Percentiles rank a stretch among this genome's conserved stretches.
These are phyloP conservation scores for Pleurozium schreberi DNA, from an alignment of 225 moss, liverwort and hornwort species.

Conservation along the genomic window DNA sequence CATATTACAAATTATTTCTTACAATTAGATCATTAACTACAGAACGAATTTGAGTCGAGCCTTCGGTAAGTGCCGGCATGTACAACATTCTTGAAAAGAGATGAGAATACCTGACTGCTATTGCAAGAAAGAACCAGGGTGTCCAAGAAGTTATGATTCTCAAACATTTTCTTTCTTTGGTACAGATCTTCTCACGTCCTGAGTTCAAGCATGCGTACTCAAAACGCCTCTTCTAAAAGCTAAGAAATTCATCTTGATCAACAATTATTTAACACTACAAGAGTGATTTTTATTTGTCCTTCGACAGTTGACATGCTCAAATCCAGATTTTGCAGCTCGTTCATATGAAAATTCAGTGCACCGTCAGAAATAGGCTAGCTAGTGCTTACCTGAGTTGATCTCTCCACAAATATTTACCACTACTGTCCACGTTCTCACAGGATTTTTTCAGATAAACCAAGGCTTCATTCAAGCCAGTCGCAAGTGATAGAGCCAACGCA, in stretches of 20 bases:
- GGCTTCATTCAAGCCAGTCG: constrained; percentile 36
- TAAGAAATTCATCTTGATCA: background rate
- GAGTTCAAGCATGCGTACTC: no score
- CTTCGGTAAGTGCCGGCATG: background rate
- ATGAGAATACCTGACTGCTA: background rate
- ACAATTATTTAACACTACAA: no score
- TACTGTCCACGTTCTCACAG: constrained; percentile 16
- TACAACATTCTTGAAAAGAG: background rate
- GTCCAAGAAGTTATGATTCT: background rate
- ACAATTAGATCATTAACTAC: background rate
- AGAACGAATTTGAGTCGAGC: background rate
- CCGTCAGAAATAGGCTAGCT: background rate
- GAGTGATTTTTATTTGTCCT: background rate
- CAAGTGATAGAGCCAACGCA: constrained; percentile 60
- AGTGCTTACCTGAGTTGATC: constrained; percentile 22
- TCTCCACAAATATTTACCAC: constrained; percentile 5
- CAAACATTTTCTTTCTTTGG: background rate
- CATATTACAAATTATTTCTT: background rate
- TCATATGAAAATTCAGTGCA: background rate
- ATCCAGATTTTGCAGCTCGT: background rate
- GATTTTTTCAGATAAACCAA: constrained; percentile 44
- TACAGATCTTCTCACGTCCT: background rate
- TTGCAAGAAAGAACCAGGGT: background rate
- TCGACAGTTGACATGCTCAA: background rate
- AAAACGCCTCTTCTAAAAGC: background rate